Conservation (phyloP, 331 rosid species). For the Acacia pycnantha region DNA sequence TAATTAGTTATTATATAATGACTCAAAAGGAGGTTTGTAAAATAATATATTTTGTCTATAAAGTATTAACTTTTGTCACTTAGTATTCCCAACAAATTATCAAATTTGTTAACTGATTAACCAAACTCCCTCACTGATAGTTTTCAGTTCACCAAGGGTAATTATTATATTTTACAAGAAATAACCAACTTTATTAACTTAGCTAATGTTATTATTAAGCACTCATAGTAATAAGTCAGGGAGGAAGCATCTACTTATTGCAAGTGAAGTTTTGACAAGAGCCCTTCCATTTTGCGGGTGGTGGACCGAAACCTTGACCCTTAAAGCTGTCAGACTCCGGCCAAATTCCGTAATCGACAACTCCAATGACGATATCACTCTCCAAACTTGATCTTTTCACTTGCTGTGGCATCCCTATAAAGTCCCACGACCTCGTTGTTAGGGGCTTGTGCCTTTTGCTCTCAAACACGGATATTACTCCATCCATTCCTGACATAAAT, state of each 20-base stretch:
- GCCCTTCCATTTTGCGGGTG: slow-evolving; percentile 4
- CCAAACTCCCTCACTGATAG: too few relatives aligned
- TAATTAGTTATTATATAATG: too few relatives aligned
- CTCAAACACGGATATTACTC: neutral
- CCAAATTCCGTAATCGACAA: neutral
- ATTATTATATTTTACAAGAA: too few relatives aligned
- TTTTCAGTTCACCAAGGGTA: too few relatives aligned
- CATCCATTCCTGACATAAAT: neutral
- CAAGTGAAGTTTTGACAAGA: slow-evolving; percentile 16
- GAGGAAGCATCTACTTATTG: slow-evolving; percentile 4
- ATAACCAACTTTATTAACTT: too few relatives aligned
- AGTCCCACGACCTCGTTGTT: slow-evolving; percentile 30
- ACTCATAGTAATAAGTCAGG: too few relatives aligned
- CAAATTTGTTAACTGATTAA: too few relatives aligned
- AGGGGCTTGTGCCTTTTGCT: neutral
- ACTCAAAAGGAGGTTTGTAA: too few relatives aligned
- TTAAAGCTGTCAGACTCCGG: slow-evolving; percentile 13
- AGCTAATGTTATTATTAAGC: too few relatives aligned
- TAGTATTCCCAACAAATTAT: too few relatives aligned
- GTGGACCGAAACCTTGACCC: neutral
- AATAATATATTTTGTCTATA: too few relatives aligned
- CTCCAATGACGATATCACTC: slow-evolving; percentile 8
- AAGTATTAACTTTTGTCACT: too few relatives aligned
- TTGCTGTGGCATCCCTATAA: slow-evolving; percentile 20
- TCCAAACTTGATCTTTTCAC: neutral